Base-by-base conservation (phyloP, 345 rosid genomes). In the Barbarea vulgaris region DNA sequence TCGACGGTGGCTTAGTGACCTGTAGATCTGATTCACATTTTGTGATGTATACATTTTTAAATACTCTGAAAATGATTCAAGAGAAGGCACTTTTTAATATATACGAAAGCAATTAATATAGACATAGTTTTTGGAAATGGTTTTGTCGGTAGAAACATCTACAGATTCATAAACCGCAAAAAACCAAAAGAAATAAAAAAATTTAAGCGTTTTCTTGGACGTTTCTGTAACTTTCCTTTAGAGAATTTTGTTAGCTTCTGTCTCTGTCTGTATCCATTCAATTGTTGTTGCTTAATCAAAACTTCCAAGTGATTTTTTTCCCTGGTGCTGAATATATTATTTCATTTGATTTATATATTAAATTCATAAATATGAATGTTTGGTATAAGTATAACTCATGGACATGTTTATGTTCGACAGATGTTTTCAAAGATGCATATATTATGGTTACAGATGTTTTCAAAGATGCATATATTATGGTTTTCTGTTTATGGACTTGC, bases 1-100 rank as follows among this genome's bases (percentile, higher is more conserved):
- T 12, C 6, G 5, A 34, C 18, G 19, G 17, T 6, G 14, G 6
- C 4, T 34, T 24, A 63, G 47, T 64, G 5, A 50, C 34, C 7
- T 71, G 63, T 64, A 77, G 81, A 77, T 77, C 81, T 71, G 81
- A 64, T 55, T 77, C 50, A 61, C 4, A n/a, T 3, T 3, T 25
- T 41, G 1, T 53, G 17, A 24, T 72, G 37, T 71, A 42, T 37
- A 36, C 63, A 7, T 53, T 41, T 76, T 61, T 61, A 33, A 33
- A 69, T 63, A 22, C 11, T 25, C 10, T 25, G 0, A 27, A 30
- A 33, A 41, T 44, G 31, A 47, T 56, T 56, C 30, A 30, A 33
- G 52, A 58, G 21, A 34, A 31, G 34, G 59, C 22, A 15, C 65
- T 17, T 33, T 31, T 52, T 24, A 21, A 5, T 13, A 1, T 28